Percentiles rank a stretch among this genome's conserved stretches.
phyloP scores from a whole-genome alignment of 192 early-diverging fungal genomes.

The Backusella sp. region DNA sequence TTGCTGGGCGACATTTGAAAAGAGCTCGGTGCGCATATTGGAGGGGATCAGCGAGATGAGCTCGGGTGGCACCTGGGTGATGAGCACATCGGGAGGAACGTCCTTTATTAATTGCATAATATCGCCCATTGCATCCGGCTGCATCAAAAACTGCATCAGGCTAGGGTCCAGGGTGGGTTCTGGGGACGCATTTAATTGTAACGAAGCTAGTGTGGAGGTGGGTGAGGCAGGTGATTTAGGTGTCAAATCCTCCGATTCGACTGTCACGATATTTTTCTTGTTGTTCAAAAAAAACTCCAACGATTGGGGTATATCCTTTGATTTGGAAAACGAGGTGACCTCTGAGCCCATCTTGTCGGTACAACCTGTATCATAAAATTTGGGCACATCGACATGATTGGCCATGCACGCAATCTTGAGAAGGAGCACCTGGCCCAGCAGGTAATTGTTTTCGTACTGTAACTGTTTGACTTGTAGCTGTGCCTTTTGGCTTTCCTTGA shows the following conservation, averaged over 20 bases:
- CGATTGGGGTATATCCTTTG: background rate
- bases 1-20: background rate
- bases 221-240: background rate
- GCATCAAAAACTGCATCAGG: background rate
- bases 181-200: background rate
- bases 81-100: background rate
- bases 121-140: background rate
- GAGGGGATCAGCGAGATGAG: background rate
- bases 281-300: slow-evolving; percentile 1
- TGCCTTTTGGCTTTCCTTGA: background rate
- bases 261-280: background rate
- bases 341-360: slow-evolving; percentile 4
- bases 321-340: slow-evolving; percentile 1
- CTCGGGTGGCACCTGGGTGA: background rate
- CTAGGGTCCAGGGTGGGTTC: background rate
- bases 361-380: slow-evolving; percentile 20
- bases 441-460: background rate
- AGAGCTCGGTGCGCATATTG: background rate
- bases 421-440: background rate
- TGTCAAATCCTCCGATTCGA: background rate
- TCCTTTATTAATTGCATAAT: slow-evolving; percentile 6
- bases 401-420: background rate
- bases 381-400: slow-evolving; percentile 11
- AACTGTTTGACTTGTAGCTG: background rate
- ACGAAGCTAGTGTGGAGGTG: background rate